Evolutionary conservation across 257 asterid genomes (phyloP).

Genomic region (Petunia secreta): DNA sequence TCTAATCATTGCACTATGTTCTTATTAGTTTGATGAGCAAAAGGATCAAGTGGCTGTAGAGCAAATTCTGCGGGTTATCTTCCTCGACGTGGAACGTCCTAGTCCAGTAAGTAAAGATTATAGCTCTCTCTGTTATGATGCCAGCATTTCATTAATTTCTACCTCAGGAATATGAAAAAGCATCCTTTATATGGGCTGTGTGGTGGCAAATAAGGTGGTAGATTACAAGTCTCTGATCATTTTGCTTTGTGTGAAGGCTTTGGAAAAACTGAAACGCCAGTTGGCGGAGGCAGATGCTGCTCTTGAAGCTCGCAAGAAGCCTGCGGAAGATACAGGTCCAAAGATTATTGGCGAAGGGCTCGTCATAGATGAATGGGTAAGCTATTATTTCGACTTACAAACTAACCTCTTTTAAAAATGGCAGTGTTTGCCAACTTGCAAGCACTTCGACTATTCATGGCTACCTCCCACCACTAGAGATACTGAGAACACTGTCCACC

Average conservation of each 20-base stretch:
- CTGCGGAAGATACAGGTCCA: slow-evolving; percentile 71
- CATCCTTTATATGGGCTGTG: slow-evolving; percentile 16
- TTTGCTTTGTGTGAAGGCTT: slow-evolving; percentile 52
- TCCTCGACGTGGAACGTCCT: slow-evolving; percentile 79
- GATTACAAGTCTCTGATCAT: background rate
- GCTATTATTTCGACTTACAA: slow-evolving; percentile 29
- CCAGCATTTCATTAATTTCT: background rate
- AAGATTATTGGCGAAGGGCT: slow-evolving; percentile 90
- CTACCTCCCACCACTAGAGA: no score
- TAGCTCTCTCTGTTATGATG: background rate
- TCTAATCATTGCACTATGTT: slow-evolving; percentile 33
- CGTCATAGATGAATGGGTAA: slow-evolving; percentile 92
- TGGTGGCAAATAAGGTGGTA: background rate
- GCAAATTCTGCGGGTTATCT: slow-evolving; percentile 85
- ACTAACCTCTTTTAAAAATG: background rate
- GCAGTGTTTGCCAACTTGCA: no score
- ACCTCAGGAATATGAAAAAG: background rate
- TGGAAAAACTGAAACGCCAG: slow-evolving; percentile 73
- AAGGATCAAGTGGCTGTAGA: slow-evolving; percentile 91
- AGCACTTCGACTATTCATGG: no score
- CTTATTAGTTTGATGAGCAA: slow-evolving; percentile 83
- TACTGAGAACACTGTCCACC: no score
- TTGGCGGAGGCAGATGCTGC: slow-evolving; percentile 92
- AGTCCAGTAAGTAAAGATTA: slow-evolving; percentile 62
- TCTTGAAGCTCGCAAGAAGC: slow-evolving; percentile 80